phyloP scores from a whole-genome alignment of 1,284 basidiomycete genomes.

The Apiotrichum akiyoshidainum region DNA sequence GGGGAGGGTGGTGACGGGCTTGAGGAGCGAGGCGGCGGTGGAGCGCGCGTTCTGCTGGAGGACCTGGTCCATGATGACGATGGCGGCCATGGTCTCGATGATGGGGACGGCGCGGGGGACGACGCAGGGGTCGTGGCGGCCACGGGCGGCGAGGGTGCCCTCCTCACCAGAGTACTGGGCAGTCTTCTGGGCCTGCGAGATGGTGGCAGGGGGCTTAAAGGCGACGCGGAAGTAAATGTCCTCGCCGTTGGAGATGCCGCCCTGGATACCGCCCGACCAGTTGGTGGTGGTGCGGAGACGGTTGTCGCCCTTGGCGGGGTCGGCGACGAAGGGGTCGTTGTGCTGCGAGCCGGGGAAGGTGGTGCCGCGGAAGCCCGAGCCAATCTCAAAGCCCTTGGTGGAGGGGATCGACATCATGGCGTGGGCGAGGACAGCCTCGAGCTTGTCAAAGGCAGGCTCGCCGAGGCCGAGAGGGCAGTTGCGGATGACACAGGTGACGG shows the following conservation, averaged over 20 bases:
- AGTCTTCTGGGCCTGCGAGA: slow-evolving; percentile 86
- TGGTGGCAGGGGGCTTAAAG: slow-evolving; percentile 98
- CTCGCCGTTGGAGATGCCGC: slow-evolving; percentile 96
- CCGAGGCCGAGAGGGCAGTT: slow-evolving; percentile 86
- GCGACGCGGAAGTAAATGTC: slow-evolving; percentile 96
- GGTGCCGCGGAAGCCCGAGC: slow-evolving; percentile 95
- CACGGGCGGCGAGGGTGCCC: slow-evolving; percentile 83
- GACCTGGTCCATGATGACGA: slow-evolving; percentile 91
- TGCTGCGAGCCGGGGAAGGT: slow-evolving; percentile 88
- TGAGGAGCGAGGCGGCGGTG: slow-evolving; percentile 63
- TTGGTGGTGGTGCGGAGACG: slow-evolving; percentile 81
- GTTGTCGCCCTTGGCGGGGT: slow-evolving; percentile 55
- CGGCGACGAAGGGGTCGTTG: slow-evolving; percentile 82
- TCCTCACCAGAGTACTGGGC: slow-evolving; percentile 87
- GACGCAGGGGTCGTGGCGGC: slow-evolving; percentile 96
- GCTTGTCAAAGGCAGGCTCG: slow-evolving; percentile 98
- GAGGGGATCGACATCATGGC: slow-evolving; percentile 99
- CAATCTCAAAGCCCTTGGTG: slow-evolving; percentile 97
- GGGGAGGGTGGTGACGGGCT: slow-evolving; percentile 76
- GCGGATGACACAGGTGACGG: slow-evolving; percentile 93
- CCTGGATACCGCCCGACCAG: slow-evolving; percentile 97
- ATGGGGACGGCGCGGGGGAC: slow-evolving; percentile 96
- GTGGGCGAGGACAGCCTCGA: slow-evolving; percentile 92
- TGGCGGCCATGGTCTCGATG: slow-evolving; percentile 94
- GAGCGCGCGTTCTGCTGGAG: slow-evolving; percentile 79